Percentiles rank a stretch among this genome's conserved stretches.
Evolutionary conservation across 2,329 filamentous ascomycete genomes (phyloP).

Genomic region (Pseudocercospora pini-densiflorae): DNA sequence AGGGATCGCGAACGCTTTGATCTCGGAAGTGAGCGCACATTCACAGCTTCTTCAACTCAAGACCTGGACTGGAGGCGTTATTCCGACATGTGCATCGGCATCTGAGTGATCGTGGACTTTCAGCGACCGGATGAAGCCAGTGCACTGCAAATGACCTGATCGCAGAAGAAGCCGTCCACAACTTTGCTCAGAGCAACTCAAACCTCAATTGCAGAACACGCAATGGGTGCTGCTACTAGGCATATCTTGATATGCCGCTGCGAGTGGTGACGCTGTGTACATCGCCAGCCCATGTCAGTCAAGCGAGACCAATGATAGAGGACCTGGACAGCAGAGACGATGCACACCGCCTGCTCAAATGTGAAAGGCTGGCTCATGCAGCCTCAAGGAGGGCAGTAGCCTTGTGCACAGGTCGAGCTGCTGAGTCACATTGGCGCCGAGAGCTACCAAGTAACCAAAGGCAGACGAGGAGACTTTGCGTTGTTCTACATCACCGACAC

Average conservation of each 20-base stretch:
- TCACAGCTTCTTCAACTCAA: background rate
- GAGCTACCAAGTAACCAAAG: background rate
- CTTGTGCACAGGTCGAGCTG: background rate
- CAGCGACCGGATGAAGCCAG: background rate
- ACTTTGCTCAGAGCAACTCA: no score
- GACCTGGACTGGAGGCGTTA: background rate
- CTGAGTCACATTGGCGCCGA: background rate
- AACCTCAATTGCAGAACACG: no score
- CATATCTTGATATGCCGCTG: no score
- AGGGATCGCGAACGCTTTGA: background rate
- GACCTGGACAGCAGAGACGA: background rate
- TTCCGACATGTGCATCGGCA: no score
- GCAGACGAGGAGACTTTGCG: background rate
- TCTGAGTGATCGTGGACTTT: background rate
- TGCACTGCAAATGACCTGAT: no score
- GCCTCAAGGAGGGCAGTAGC: background rate
- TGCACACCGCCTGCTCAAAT: no score
- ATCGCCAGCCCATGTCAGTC: no score
- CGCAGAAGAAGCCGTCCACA: no score
- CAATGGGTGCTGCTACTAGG: no score
- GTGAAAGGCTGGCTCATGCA: background rate
- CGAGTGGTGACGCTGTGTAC: no score
- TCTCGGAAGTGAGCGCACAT: background rate
- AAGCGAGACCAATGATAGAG: no score
- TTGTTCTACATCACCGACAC: background rate